Percentiles rank a stretch among this genome's conserved stretches.
Evolutionary conservation across 306 rosid species (phyloP).

Genomic region (Vigna radiata): DNA sequence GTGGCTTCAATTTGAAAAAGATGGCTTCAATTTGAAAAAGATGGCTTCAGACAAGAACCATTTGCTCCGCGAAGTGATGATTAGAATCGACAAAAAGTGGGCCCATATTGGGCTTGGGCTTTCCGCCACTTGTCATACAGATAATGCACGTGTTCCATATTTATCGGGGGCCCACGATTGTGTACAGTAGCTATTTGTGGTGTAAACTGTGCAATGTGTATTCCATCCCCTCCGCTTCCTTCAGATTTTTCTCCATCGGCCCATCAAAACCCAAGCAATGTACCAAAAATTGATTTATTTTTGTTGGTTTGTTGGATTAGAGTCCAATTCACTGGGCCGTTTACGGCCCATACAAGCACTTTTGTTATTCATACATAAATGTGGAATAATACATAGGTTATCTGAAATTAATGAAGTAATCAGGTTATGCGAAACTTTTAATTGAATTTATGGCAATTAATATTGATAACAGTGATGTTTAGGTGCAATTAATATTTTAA

Average conservation of each 20-base stretch:
- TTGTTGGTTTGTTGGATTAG: background rate
- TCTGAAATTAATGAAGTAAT: too few species aligned
- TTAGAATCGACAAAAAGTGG: constrained; percentile 33
- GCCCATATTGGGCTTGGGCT: constrained; percentile 45
- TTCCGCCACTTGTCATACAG: background rate
- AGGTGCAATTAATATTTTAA: too few species aligned
- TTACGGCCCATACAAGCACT: background rate
- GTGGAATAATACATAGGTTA: too few species aligned
- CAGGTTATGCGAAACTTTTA: too few species aligned
- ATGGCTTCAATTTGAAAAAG: background rate
- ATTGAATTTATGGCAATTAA: too few species aligned
- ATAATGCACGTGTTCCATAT: background rate
- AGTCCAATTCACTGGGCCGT: constrained; percentile 25
- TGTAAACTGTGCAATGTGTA: constrained; percentile 27
- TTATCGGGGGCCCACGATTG: constrained; percentile 23
- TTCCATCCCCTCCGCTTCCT: background rate
- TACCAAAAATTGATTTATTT: background rate
- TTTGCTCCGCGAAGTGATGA: background rate
- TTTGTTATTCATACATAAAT: too few species aligned
- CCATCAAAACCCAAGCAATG: constrained; percentile 21
- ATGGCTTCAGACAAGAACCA: constrained; percentile 13
- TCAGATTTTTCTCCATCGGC: constrained; percentile 12
- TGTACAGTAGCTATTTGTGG: constrained; percentile 1
- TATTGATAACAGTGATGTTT: too few species aligned
- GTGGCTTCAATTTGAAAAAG: background rate